Conservation (phyloP, 495 filamentous ascomycete species). For the Lepidopterella palustris region DNA sequence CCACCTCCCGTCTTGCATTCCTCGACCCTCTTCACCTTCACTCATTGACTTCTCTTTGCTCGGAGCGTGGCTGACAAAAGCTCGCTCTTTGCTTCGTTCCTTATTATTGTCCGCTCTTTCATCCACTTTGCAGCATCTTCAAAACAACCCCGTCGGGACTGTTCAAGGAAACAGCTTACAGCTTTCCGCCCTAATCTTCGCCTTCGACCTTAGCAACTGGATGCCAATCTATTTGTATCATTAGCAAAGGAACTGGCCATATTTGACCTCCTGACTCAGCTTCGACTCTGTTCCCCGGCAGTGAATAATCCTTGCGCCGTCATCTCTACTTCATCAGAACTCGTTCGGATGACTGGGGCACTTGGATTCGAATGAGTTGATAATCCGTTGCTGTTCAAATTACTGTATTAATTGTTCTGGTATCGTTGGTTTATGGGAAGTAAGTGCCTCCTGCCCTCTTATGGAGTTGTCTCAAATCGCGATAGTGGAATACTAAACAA, state of each 20-base stretch:
- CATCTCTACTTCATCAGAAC: neutral
- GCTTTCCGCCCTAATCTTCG: neutral
- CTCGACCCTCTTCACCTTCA: conserved; percentile 19
- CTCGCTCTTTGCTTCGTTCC: conserved; percentile 23
- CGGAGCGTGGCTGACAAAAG: conserved; percentile 15
- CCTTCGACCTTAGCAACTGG: neutral
- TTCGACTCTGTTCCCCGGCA: neutral
- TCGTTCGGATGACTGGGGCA: neutral
- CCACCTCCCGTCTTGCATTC: conserved; percentile 1
- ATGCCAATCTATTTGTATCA: conserved; percentile 1
- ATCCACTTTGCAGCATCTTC: conserved; percentile 21
- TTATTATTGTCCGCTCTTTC: conserved; percentile 33
- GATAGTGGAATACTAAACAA: neutral
- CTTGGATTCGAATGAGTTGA: neutral
- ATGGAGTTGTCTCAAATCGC: neutral
- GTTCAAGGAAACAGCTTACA: neutral
- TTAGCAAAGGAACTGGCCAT: neutral
- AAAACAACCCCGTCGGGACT: conserved; percentile 13
- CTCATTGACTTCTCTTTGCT: conserved; percentile 23
- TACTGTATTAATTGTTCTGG: neutral
- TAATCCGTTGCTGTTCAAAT: neutral
- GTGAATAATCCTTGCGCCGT: neutral
- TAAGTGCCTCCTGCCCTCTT: neutral
- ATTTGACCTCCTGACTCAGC: conserved; percentile 4
- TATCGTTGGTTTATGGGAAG: neutral